Base-by-base conservation (phyloP, 345 rosid genomes). In the Tarenaya hassleriana region DNA sequence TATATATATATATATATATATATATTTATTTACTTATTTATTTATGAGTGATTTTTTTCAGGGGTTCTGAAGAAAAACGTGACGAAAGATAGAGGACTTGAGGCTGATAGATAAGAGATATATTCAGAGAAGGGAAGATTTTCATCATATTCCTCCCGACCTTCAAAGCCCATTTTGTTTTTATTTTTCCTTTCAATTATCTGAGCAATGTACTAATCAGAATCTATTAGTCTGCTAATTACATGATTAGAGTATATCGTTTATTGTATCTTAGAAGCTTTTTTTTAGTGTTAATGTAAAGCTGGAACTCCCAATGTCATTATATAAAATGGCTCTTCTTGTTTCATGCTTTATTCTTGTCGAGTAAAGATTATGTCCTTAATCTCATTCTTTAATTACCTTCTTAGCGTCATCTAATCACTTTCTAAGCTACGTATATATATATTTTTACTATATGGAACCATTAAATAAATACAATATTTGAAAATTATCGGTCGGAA, bases 81-180 rank as follows among this genome's bases (percentile, higher is more conserved):
- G 79, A 84, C 69, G 77, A 72, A 72, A 66, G 75, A 60, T 56
- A 60, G 49, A 55, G 79, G 76, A 33, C 60, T 69, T 57, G 81
- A 58, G 70, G 75, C 64, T 10, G 46, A 47, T 64, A 75, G 84
- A 66, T 75, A 58, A 54, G 35, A 70, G 49, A 44, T 3, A 7
- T 38, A n/a, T 37, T 19, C 34, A 41, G 39, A 51, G 47, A 8
- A 13, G 7, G 9, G 34, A 24, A 24, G 2, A 24, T 20, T 31
- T n/a, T n/a, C n/a, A n/a, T n/a, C n/a, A n/a, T n/a, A n/a, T n/a
- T n/a, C n/a, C n/a, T n/a, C n/a, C n/a, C n/a, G n/a, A n/a, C n/a
- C n/a, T n/a, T n/a, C n/a, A 54, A 56, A 61, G 41, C 27, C 64
- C 48, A 34, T 27, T 49, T 54, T 70, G 59, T 57, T 41, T 16